Conservation (phyloP, 768 basidiomycete genomes). For the Podaxis sp. region DNA sequence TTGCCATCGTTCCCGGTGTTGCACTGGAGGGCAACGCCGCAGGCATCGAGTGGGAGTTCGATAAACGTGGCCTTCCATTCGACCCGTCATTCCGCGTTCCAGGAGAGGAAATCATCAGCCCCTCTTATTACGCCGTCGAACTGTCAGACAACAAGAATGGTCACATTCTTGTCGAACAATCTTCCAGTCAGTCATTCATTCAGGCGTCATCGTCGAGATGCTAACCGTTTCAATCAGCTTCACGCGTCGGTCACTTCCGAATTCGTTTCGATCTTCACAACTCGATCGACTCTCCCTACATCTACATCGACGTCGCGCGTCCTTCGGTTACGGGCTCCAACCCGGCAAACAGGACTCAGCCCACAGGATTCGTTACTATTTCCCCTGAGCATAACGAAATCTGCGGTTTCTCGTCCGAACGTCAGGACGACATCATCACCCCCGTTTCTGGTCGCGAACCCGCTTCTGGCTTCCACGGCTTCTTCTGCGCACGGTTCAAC, state of each 20-base stretch:
- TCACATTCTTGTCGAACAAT: conserved; percentile 54
- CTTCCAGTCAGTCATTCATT: conserved; percentile 47
- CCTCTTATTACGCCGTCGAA: conserved; percentile 56
- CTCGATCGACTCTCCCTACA: conserved; percentile 41
- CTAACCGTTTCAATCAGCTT: conserved; percentile 42
- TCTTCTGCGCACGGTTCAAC: conserved; percentile 62
- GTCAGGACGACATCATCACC: conserved; percentile 45
- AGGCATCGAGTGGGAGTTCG: conserved; percentile 50
- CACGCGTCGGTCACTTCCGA: conserved; percentile 71
- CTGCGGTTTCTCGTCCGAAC: conserved; percentile 16
- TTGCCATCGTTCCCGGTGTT: conserved; percentile 58
- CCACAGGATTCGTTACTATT: conserved; percentile 50
- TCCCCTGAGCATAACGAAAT: conserved; percentile 40
- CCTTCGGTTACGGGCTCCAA: conserved; percentile 57
- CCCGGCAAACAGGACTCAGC: conserved; percentile 47
- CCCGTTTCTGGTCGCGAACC: conserved; percentile 42
- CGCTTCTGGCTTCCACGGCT: conserved; percentile 46
- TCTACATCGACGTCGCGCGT: conserved; percentile 67
- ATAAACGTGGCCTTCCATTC: conserved; percentile 50
- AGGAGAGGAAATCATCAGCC: conserved; percentile 52
- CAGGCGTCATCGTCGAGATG: background rate
- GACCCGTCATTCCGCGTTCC: conserved; percentile 26
- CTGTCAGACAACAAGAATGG: conserved; percentile 53
- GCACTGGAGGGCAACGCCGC: conserved; percentile 17
- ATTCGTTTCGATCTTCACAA: conserved; percentile 52